Evolutionary conservation across 192 early-diverging fungal species (phyloP), one percentile per base, ranked within the genome.

Genomic region (Radiomyces spectabilis): DNA sequence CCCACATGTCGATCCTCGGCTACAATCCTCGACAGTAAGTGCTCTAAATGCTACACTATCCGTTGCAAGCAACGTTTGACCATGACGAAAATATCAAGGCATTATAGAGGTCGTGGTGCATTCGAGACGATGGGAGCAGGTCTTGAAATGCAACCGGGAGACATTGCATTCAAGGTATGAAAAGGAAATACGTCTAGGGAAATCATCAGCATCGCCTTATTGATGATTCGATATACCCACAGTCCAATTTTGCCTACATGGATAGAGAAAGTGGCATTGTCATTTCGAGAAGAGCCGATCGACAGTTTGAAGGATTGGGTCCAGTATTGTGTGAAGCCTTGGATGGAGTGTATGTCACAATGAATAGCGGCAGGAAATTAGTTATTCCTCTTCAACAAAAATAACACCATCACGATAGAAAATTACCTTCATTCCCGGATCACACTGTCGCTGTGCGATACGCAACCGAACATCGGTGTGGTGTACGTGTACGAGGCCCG

Each of bases 101-200:
- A 50, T 55, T 66, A 66, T 49, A 43, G 57, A 31, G 65, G 65
- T 21, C 51, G 65, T 41, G 65, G 65, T 26, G 65, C 65, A 7
- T 66, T 66, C 55, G 65, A 66, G 29, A 49, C 50, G 22, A 66
- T 66, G 65, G 65, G 65, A 12, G 65, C 65, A 12, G 65, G 65
- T 4, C 21, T 66, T 15, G 44, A 52, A 21, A 66, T 66, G 65
- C 48, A 51, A 16, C 65, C 56, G n/a, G 65, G 65, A 10, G 65
- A 66, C 40, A 66, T 66, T 55, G 65, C 65, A 9, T 66, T 66
- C 12, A 66, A 66, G 29, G 60, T 62, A 46, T 29, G 10, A 24
- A 8, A 7, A 26, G 15, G 9, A 30, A 15, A 50, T 15, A 16
- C n/a, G n/a, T n/a, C n/a, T n/a, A 10, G 10, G 43, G 8, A 50